Evolutionary conservation across 495 filamentous ascomycete species (phyloP), one percentile per base, ranked within the genome.

Genomic region (Lasiosphaeria miniovina): DNA sequence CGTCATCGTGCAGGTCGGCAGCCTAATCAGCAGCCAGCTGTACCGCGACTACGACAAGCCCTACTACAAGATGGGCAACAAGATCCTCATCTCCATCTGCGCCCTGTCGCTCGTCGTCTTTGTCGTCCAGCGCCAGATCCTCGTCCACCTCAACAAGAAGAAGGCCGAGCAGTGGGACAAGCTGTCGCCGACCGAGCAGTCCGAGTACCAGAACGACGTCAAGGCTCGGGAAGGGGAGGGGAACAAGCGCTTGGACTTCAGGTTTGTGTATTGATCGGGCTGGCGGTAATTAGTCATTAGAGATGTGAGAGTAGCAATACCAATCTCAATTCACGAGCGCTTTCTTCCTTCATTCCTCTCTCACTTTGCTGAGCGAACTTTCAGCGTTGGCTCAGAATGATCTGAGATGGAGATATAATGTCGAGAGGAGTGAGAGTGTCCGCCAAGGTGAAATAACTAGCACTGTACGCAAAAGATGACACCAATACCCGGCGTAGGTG

Each of bases 171-270:
- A 69, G 52, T 78, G 75, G 87, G 74, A 80, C 59, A 74, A 73
- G 1, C 89, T 91, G 88, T 78, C 71, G 8, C 75, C 74, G n/a
- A 80, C 79, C 24, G 82, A 90, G 68, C 77, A 79, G 65, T 65
- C 81, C 36, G 69, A 68, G 38, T 92, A 91, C 66, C 88, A 87
- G 35, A 81, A 67, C 3, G 81, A 89, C 61, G 55, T 65, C 14
- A 65, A 35, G 32, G 68, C 66, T 5, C 61, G 75, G 7, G 73
- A 74, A 54, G 48, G 61, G 35, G 78, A 82, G 57, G 87, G 88
- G 15, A 91, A 90, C 64, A 92, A 90, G 69, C 79, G 88, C 70
- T 80, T 81, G 52, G 77, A 82, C 62, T 82, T 82, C 56, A 63
- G 75, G 36, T 80, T 80, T 59, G 59, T 56, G 9, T 67, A 74